Evolutionary conservation across 495 filamentous ascomycete genomes (phyloP), one percentile per base, ranked within the genome.

Genomic region (Xylaria scruposa): DNA sequence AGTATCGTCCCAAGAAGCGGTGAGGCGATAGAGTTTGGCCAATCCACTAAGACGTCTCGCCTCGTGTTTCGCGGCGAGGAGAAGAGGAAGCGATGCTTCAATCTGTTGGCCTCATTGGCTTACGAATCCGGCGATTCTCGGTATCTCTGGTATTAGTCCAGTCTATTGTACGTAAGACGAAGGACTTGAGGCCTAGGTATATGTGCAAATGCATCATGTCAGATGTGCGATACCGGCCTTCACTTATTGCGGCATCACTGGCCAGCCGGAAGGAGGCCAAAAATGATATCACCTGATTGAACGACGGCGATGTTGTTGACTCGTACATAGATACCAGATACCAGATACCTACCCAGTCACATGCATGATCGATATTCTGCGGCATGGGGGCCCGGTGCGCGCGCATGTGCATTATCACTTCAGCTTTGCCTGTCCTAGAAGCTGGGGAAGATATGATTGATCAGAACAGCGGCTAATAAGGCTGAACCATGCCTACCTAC

Each of bases 351-450:
- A 38, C 17, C 21, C 3, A 33, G 54, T 42, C 60, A 24, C 38
- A 64, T 47, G 61, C 61, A 17, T 9, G 47, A 31, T 46, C 24
- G 44, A 33, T 51, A 36, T 51, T 51, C 24, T 33, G 63, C 44
- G 24, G 62, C 26, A 24, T 31, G 6, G 44, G 31, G 40, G 67
- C 15, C 51, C 36, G 38, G 44, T 68, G 66, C 38, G 51, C 12
- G 51, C 51, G 40, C 67, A 68, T 59, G 38, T 59, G 67, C 67
- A 60, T 59, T 68, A 68, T 68, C 67, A 68, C 53, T 33, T 46
- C 67, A 47, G 67, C 67, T 68, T 60, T 68, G 26, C 38, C 67
- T 36, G n/a, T 46, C 51, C 38, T 29, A 58, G 67, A 60, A 68
- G 67, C 67, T 36, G 67, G 67, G 67, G 53, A 68, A 60, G 40